Evolutionary conservation across 2,329 filamentous ascomycete species (phyloP).

Genomic region (Cordyceps tenuipes): DNA sequence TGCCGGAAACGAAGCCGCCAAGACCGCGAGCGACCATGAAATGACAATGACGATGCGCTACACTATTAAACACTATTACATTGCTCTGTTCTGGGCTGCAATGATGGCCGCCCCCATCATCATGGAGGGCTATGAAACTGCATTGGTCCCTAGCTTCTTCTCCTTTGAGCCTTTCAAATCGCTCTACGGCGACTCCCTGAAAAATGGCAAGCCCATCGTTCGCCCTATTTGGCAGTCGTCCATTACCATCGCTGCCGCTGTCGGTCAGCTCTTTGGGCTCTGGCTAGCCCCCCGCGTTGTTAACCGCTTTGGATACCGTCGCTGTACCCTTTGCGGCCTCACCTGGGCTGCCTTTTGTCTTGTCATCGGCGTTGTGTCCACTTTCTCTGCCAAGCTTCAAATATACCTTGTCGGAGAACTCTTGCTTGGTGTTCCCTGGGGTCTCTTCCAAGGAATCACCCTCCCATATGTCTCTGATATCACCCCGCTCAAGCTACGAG

Average conservation of each 20-base stretch:
- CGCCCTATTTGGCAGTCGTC: constrained; percentile 12
- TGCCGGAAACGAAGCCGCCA: constrained; percentile 12
- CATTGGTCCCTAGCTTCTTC: constrained; percentile 18
- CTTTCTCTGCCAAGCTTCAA: background rate
- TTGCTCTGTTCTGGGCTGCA: constrained; percentile 14
- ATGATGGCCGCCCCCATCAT: constrained; percentile 23
- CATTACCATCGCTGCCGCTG: constrained; percentile 13
- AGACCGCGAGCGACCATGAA: constrained; percentile 12
- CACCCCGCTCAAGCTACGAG: constrained; percentile 24
- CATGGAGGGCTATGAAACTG: constrained; percentile 27
- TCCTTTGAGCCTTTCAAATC: constrained; percentile 11
- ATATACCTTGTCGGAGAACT: constrained; percentile 26
- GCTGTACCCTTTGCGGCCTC: constrained; percentile 5
- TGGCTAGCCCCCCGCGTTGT: constrained; percentile 12
- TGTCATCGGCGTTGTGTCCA: constrained; percentile 3
- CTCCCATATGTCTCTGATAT: constrained; percentile 31
- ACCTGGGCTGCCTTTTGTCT: constrained; percentile 5
- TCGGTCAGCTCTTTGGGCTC: constrained; percentile 15
- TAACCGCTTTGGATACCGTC: constrained; percentile 12
- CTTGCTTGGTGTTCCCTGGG: constrained; percentile 29
- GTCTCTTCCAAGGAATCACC: constrained; percentile 25
- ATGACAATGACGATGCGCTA: constrained; percentile 14
- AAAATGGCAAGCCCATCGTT: background rate
- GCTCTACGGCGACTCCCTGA: constrained; percentile 2
- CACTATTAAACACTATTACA: constrained; percentile 13